Base-by-base conservation (phyloP, 768 basidiomycete species). In the Lactarius sp. region DNA sequence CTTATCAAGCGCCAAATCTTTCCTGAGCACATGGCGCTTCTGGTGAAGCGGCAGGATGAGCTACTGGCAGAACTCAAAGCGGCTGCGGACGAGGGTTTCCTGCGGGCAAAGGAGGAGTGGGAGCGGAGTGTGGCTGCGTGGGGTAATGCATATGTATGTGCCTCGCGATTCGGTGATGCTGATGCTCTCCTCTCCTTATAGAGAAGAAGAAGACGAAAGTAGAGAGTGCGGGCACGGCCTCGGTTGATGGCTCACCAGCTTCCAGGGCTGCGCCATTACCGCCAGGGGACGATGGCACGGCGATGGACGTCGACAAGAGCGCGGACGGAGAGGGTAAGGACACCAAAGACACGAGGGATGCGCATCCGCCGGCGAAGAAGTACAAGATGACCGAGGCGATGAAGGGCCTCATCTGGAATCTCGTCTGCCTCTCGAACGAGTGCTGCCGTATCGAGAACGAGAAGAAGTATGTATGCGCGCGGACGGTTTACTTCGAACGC, bases 1-100 rank as follows among this genome's bases (percentile, higher is more conserved):
- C 82, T 98, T 52, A 90, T 94, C 74, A 94, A 94, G 72, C 85
- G 93, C 7, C 90, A 90, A n/a, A 83, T 94, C 13, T 94, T 87
- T 75, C 71, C 74, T 0, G 88, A 89, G 9, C 93, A 95, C 69
- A 79, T 83, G 59, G 79, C 80, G 47, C 77, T 90, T 33, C 77
- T 95, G 5, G 78, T 79, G 0, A 80, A 85, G 60, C 80, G 85
- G 51, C 90, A 94, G 72, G 86, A 88, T 0, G 80, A 81, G 34
- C 75, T 92, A 0, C 76, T 97, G 4, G 76, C 74, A 5, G 82
- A 88, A 69, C 81, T 98, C 4, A 76, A 76, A 49, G 73, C 74
- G 9, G 76, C 87, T 44, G 86, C 92, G 0, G 76, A 82, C 14
- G 83, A 83, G 0, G 86, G 86, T 0, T 90, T 89, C 68, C 69